Evolutionary conservation across 2,329 filamentous ascomycete species (phyloP), one percentile per base, ranked within the genome.

Genomic region (Xylaria sp.): DNA sequence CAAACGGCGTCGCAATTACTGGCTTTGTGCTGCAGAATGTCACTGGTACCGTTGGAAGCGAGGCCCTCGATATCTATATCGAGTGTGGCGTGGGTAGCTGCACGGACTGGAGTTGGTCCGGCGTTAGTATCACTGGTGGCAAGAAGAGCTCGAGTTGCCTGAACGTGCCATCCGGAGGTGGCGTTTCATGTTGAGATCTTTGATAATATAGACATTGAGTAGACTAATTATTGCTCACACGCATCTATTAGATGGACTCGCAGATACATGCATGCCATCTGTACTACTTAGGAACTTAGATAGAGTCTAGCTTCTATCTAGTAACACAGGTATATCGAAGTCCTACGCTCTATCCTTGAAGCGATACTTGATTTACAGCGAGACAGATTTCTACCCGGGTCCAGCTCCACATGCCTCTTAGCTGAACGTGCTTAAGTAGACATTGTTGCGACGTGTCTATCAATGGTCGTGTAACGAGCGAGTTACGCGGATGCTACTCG

Each of bases 131-230:
- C 3, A 78, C 77, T 0, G 81, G 81, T 4, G 84, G 84, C 39
- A 76, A 78, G 75, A 67, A 68, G 31, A 74, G 85, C 67, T 91
- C 90, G 64, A 92, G 82, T 52, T 87, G 85, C 88, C 89, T 92
- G 64, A 94, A 77, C 51, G 64, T 77, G 13, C 76, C 76, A 1
- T 60, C 64, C 10, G 68, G 71, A 8, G 72, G 55, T 31, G 43
- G 51, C 15, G 66, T 74, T 58, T 73, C 74, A 41, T 77, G 76
- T 64, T 77, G 23, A 67, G 25, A 3, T 39, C 2, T 36, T 0
- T 10, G 0, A 25, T n/a, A 43, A 10, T 15, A 57, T n/a, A 20
- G 33, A 36, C 49, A 25, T 56, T 54, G 10, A 39, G 25, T 48
- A 36, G 18, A 20, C 18, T 2, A n/a, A 2, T 25, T 59, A 13